These are phyloP conservation scores for Eimeria zaria DNA, from an alignment of 169 alveolate genomes.

Conservation along the genomic window DNA sequence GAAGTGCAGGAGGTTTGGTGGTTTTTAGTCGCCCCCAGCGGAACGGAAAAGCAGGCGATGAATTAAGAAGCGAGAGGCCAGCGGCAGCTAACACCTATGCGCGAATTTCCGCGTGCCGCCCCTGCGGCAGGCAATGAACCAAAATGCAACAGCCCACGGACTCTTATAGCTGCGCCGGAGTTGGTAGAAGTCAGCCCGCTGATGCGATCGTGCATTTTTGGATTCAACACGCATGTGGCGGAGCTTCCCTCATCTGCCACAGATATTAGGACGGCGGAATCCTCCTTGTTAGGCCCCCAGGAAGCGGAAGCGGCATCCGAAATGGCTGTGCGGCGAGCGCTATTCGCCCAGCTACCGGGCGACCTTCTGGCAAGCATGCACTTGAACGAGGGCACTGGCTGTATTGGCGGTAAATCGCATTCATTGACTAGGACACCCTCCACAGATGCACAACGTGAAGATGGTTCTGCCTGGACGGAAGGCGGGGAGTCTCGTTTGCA, in stretches of 20 bases:
- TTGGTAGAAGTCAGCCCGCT: conserved; percentile 78
- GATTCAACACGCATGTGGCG: conserved; percentile 71
- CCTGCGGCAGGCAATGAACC: conserved; percentile 75
- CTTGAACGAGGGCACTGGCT: conserved; percentile 5
- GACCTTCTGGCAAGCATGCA: not conserved
- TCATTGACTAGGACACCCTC: not conserved
- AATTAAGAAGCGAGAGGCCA: not conserved
- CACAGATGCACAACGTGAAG: conserved; percentile 46
- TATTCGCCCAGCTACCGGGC: conserved; percentile 51
- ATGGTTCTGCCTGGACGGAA: conserved; percentile 1
- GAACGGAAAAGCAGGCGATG: not conserved
- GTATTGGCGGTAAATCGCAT: conserved; percentile 30
- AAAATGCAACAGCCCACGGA: conserved; percentile 67
- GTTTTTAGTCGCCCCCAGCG: not conserved
- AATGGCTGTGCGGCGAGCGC: conserved; percentile 47
- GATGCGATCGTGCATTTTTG: conserved; percentile 74
- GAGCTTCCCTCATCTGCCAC: conserved; percentile 69
- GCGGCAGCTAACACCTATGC: not conserved
- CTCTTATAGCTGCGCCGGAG: conserved; percentile 55
- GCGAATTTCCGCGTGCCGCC: conserved; percentile 58
- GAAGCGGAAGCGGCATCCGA: conserved; percentile 38
- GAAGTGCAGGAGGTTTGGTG: not conserved
- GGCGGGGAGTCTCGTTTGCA: conserved; percentile 1
- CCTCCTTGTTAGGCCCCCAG: not conserved
- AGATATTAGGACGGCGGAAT: conserved; percentile 16